These are phyloP conservation scores for Candida takata DNA, from an alignment of 805 yeast genomes.

Conservation along the genomic window DNA sequence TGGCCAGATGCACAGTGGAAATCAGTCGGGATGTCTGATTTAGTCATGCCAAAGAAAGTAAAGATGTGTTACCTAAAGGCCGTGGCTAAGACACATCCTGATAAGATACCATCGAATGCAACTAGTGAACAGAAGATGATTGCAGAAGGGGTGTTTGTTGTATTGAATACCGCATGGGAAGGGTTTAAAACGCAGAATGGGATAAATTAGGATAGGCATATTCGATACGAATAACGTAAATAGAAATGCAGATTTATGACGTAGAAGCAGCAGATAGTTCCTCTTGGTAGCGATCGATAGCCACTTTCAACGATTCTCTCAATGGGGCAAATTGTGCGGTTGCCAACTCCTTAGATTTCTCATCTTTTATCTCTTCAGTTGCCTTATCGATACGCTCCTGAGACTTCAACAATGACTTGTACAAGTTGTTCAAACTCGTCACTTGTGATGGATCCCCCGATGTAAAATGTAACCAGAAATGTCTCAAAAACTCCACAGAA, in stretches of 20 bases:
- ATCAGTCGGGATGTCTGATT: constrained; percentile 58
- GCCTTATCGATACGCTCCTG: constrained; percentile 36
- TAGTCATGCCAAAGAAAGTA: constrained; percentile 85
- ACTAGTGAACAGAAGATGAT: constrained; percentile 69
- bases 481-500: constrained; percentile 66
- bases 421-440: constrained; percentile 36
- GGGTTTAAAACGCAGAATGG: constrained; percentile 56
- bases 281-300: constrained; percentile 38
- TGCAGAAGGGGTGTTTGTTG: constrained; percentile 81
- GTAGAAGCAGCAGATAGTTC: constrained; percentile 6
- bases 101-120: constrained; percentile 58
- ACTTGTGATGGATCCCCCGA: constrained; percentile 42
- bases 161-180: constrained; percentile 88
- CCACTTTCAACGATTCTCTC: constrained; percentile 36
- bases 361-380: constrained; percentile 25
- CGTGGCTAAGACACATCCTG: constrained; percentile 84
- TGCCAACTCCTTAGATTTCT: constrained; percentile 22
- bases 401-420: constrained; percentile 42
- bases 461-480: constrained; percentile 63
- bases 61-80: constrained; percentile 84
- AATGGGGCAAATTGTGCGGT: constrained; percentile 37
- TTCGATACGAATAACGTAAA: no score
- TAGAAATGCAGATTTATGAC: no score
- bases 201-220: no score
- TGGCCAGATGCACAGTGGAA: constrained; percentile 67